Evolutionary conservation across 1,284 basidiomycete genomes (phyloP).

Genomic region (Tilletia walkeri): DNA sequence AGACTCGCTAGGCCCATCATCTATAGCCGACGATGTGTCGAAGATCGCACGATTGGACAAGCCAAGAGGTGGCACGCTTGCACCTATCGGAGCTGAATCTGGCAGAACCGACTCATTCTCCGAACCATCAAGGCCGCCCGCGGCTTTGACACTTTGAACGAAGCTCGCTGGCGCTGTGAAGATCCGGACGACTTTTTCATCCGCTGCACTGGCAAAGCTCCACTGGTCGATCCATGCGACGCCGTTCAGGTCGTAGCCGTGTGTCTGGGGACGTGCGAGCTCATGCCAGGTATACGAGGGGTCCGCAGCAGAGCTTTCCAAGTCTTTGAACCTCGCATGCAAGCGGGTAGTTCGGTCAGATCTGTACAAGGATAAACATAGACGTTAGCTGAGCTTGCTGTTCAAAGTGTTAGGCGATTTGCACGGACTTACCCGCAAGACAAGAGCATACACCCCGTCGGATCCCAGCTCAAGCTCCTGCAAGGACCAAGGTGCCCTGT

Average conservation of each 20-base stretch:
- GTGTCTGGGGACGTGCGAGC: conserved; percentile 53
- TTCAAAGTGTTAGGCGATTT: too few species aligned
- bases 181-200: conserved; percentile 54
- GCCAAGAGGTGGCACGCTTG: conserved; percentile 49
- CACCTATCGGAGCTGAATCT: conserved; percentile 25
- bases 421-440: neutral
- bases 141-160: conserved; percentile 28
- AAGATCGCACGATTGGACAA: conserved; percentile 51
- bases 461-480: conserved; percentile 46
- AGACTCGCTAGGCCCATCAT: conserved; percentile 30
- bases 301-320: neutral
- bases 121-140: conserved; percentile 13
- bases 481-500: conserved; percentile 47
- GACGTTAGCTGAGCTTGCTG: neutral
- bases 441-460: conserved; percentile 45
- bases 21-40: conserved; percentile 5
- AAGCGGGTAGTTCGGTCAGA: conserved; percentile 51
- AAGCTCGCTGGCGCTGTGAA: conserved; percentile 49
- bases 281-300: conserved; percentile 43
- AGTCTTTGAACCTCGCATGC: conserved; percentile 30
- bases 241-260: conserved; percentile 48
- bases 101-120: neutral
- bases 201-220: conserved; percentile 50
- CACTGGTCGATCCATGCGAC: conserved; percentile 48
- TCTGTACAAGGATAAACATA: conserved; percentile 20